Evolutionary conservation across 139 green algal species (phyloP), one percentile per base, ranked within the genome.

Genomic region (Chlorella sp.): DNA sequence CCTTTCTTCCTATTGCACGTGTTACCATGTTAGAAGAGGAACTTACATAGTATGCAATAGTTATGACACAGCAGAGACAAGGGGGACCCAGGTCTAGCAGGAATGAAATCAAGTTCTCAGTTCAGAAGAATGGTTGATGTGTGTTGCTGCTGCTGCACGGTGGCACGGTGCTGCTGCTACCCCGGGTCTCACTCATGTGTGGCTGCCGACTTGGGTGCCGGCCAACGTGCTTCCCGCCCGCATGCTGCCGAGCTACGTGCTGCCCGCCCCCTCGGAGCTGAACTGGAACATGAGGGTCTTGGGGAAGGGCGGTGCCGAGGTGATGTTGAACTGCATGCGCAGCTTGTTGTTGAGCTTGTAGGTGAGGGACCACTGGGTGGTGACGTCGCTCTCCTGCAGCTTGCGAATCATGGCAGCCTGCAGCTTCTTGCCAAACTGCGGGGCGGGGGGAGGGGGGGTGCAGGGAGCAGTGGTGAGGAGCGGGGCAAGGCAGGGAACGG

Each of bases 241-340:
- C 48, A 57, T 57, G 48, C 9, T 57, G 48, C 48, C 48, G 48
- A 57, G 48, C 48, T 57, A 80, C 18, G 75, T 81, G 78, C 53
- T 66, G 78, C 42, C 79, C 0, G 42, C 79, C 1, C 79, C 79
- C 32, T 85, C 79, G 14, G 42, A 68, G 30, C 30, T 40, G 42
- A 85, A 88, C 9, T 88, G 68, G 82, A 99, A 96, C 42, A 97
- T 89, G 16, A 99, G 87, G 19, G 91, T 95, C 37, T 94, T 95
- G 18, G 96, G 94, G 76, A 95, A 92, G 34, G 95, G 93, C 12
- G 94, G 89, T 14, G 94, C 90, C 15, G 93, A 93, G 5, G 91
- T 87, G 60, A 97, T 94, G 71, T 96, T 97, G 86, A 98, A 96
- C 76, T 98, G 96, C 93, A 99, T 94, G 53, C 96, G 92, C 86